Conservation (phyloP, 179 eudicot genomes). For the Spergularia azorica region DNA sequence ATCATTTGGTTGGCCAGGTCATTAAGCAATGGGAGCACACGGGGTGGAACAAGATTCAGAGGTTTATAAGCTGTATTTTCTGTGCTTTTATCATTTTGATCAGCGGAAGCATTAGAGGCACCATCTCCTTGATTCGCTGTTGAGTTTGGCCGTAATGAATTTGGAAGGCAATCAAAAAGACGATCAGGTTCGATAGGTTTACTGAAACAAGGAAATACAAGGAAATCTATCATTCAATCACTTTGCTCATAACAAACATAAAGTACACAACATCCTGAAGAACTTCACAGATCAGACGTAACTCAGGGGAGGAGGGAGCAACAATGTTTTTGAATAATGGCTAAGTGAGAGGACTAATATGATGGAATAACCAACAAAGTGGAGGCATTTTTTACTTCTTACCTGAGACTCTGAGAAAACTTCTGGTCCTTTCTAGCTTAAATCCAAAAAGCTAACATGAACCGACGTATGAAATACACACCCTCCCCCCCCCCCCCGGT, state of each 20-base stretch:
- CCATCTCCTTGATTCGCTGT: constrained; percentile 51
- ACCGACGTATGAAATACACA: too few species aligned
- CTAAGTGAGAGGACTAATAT: background rate
- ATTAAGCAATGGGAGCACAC: constrained; percentile 69
- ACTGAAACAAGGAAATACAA: constrained; percentile 48
- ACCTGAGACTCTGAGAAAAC: too few species aligned
- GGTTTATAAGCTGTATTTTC: constrained; percentile 45
- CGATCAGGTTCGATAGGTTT: constrained; percentile 89
- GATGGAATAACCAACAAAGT: too few species aligned
- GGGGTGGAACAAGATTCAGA: constrained; percentile 63
- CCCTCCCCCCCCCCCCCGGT: too few species aligned
- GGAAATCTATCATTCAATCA: background rate
- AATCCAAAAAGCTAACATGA: too few species aligned
- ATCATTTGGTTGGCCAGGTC: constrained; percentile 67
- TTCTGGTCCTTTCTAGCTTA: too few species aligned
- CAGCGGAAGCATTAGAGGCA: constrained; percentile 33
- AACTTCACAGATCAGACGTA: background rate
- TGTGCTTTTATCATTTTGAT: constrained; percentile 37
- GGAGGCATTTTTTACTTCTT: too few species aligned
- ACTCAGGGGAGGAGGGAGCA: background rate
- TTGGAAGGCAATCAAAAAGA: constrained; percentile 78
- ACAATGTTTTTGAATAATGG: background rate
- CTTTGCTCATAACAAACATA: background rate
- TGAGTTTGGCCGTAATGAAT: constrained; percentile 57
- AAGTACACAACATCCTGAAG: background rate